Conservation (phyloP, 805 yeast species). For the Candida easanensis region DNA sequence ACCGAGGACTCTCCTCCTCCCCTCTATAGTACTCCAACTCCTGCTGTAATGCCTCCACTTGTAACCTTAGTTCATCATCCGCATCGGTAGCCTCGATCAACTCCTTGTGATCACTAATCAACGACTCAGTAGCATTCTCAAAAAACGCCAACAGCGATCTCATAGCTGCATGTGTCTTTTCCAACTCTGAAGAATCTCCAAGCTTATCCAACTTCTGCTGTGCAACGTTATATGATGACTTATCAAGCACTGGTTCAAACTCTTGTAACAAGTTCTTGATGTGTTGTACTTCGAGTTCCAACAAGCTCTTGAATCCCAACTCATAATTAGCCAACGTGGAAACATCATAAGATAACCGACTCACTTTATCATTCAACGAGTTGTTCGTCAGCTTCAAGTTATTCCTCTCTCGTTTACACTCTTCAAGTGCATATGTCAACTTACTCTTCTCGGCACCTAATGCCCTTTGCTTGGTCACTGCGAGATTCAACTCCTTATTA, state of each 20-base stretch:
- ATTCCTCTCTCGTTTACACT: slow-evolving; percentile 37
- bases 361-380: slow-evolving; percentile 37
- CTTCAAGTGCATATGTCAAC: slow-evolving; percentile 39
- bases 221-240: slow-evolving; percentile 57
- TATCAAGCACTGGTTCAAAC: slow-evolving; percentile 55
- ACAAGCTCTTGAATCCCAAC: slow-evolving; percentile 41
- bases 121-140: slow-evolving; percentile 56
- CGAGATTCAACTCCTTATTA: slow-evolving; percentile 36
- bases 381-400: slow-evolving; percentile 35
- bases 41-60: slow-evolving; percentile 15
- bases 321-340: slow-evolving; percentile 32
- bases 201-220: slow-evolving; percentile 44
- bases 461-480: slow-evolving; percentile 42
- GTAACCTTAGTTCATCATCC: slow-evolving; percentile 17
- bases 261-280: slow-evolving; percentile 48
- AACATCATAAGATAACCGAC: slow-evolving; percentile 27
- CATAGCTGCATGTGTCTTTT: slow-evolving; percentile 29
- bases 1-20: slow-evolving; percentile 31
- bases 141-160: slow-evolving; percentile 52
- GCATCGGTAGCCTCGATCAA: slow-evolving; percentile 5
- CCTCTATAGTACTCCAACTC: slow-evolving; percentile 20
- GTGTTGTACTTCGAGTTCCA: slow-evolving; percentile 40
- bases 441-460: slow-evolving; percentile 43
- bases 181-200: slow-evolving; percentile 31
- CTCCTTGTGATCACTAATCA: slow-evolving; percentile 53